Evolutionary conservation across 768 basidiomycete species (phyloP).

Genomic region (Coprinopsis strossmayeri): DNA sequence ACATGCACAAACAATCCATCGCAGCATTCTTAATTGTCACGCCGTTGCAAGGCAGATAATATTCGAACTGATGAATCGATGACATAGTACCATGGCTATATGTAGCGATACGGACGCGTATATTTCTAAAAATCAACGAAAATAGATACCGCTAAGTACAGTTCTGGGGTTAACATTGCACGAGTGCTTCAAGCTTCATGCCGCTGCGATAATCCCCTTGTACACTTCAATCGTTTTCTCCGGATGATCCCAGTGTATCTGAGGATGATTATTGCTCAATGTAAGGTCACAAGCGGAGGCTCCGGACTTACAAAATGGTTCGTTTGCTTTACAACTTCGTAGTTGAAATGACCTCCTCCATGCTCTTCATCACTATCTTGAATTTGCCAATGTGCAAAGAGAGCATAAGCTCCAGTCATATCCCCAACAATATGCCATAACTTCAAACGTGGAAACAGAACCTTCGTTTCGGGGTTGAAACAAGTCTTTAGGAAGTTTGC

Average conservation of each 20-base stretch:
- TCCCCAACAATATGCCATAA: constrained; percentile 11
- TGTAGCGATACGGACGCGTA: too few species aligned
- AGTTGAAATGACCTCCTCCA: constrained; percentile 9
- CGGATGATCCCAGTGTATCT: constrained; percentile 22
- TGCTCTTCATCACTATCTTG: constrained; percentile 14
- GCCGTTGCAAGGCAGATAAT: too few species aligned
- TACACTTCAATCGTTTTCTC: constrained; percentile 10
- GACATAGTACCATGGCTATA: neutral
- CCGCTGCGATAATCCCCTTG: neutral
- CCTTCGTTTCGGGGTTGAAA: constrained; percentile 8
- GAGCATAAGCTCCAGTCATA: constrained; percentile 14
- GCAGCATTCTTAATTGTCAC: too few species aligned
- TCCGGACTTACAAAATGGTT: constrained; percentile 14
- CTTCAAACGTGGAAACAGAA: constrained; percentile 15
- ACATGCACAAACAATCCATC: too few species aligned
- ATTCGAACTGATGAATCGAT: neutral
- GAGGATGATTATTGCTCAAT: neutral
- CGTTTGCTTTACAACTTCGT: constrained; percentile 10
- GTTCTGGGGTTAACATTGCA: too few species aligned
- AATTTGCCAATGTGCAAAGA: constrained; percentile 16
- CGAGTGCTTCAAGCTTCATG: neutral
- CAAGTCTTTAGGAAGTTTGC: constrained; percentile 18
- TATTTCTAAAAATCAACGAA: too few species aligned
- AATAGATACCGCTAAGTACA: too few species aligned
- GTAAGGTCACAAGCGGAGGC: neutral